Evolutionary conservation across 257 asterid genomes (phyloP), one percentile per base, ranked within the genome.

Genomic region (Nicotiana tomentosiformis): DNA sequence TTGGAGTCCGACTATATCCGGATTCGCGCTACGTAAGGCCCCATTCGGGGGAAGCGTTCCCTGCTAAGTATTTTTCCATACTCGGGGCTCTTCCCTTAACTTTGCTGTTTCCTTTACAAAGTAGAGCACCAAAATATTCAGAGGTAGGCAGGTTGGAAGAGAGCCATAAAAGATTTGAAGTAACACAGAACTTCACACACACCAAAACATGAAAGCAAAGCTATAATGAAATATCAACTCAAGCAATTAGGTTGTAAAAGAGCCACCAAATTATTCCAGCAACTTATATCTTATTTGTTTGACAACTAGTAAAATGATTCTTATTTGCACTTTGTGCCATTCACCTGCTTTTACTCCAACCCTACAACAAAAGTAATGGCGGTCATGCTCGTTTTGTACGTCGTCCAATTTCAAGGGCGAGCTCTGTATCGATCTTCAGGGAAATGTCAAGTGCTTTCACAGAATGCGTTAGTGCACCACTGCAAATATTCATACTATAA

Each of bases 371-470:
- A 35, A 35, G 39, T 35, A 23, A 49, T 29, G 35, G 49, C 16
- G 53, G 78, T 93, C 92, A 96, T 62, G 98, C 98, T 76, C 98
- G 97, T 57, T 96, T 96, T 23, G 99, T 96, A 64, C 98, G 97
- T 85, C 91, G 90, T 66, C 99, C 97, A 64, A 96, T 97, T 89
- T 88, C 89, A 66, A 94, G 97, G 18, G 99, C 98, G n/a, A 96
- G 98, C 89, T 91, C 93, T n/a, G 98, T 94, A 33, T 96, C 98
- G 53, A 96, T 96, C 79, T 96, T 96, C 91, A 96, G 72, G 62
- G 99, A 94, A 56, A 94, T 96, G 84, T 96, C 99, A 6, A 96
- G 98, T 46, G 99, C 99, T 91, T 93, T 96, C 23, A 96, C 98
- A 3, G 99, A 96, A 86, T 96, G 98, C 1, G 99, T 94, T 79